Base-by-base conservation (phyloP, 192 early-diverging fungal species). In the Umbelopsis vinacea region DNA sequence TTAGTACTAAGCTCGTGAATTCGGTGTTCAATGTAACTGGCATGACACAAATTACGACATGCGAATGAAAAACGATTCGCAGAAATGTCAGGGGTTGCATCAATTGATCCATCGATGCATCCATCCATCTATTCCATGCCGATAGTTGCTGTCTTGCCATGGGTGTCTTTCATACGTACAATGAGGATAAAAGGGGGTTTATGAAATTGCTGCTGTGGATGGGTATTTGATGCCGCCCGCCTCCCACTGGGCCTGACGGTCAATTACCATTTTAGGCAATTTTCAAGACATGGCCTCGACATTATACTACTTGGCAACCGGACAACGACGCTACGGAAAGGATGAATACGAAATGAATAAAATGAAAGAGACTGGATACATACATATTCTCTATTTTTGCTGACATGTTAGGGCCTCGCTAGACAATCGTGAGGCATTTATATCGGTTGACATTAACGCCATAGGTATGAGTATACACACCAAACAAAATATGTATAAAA, bases 111-210 rank as follows among this genome's bases (percentile, higher is more conserved):
- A 40, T 67, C n/a, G 35, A 37, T 52, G 10, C 15, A 66, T 52
- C 29, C 50, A 73, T 66, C 53, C 47, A 81, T 50, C 63, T 19
- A 66, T 80, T 70, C 66, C 26, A 63, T 37, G 57, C 14, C 17
- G 29, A 14, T 63, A 17, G 23, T 54, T 5, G 23, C 23, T 17
- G 17, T 63, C 57, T n/a, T 37, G 23, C 12, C 17, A 29, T 14
- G 26, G n/a, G 33, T 63, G n/a, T 54, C 26, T 19, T 37, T 26
- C 19, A 35, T 63, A 63, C 57, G 14, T 63, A 63, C 57, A 63
- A 29, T 63, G 57, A 63, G 57, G 57, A 63, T 63, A 63, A 63
- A 26, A 63, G 57, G 26, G 15, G 57, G 57, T 17, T 37, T 63
- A 5, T 37, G 11, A 37, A n/a, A 38, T 35, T 35, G 26, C 53